phyloP scores from a whole-genome alignment of 148 eudicot species.

The Linanthus parryae region DNA sequence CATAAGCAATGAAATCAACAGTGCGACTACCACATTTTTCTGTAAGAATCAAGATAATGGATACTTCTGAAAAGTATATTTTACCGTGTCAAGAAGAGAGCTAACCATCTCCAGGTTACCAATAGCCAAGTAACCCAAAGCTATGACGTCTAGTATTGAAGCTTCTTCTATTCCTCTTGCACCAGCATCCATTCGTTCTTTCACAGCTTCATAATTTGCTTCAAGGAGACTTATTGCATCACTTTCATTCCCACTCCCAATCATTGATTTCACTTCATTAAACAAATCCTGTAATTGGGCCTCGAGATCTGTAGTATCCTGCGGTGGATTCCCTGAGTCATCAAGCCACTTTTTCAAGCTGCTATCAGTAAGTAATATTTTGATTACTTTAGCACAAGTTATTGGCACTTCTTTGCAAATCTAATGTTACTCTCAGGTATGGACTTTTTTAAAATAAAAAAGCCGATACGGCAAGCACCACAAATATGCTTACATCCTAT shows the following conservation, averaged over 20 bases:
- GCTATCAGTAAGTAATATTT: constrained; percentile 17
- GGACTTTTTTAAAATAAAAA: background rate
- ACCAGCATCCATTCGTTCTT: constrained; percentile 63
- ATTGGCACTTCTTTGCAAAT: background rate
- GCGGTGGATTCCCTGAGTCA: constrained; percentile 28
- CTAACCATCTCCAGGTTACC: constrained; percentile 57
- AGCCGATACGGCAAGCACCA: background rate
- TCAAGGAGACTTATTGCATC: constrained; percentile 65
- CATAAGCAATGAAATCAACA: too few relatives aligned
- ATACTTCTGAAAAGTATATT: constrained; percentile 10
- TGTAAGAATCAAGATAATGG: too few relatives aligned
- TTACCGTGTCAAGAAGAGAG: constrained; percentile 54
- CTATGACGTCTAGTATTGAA: constrained; percentile 69
- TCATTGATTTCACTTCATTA: constrained; percentile 70
- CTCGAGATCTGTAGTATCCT: constrained; percentile 50
- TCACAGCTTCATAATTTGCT: constrained; percentile 75
- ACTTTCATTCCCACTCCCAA: constrained; percentile 49
- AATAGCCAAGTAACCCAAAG: constrained; percentile 65
- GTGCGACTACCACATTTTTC: too few relatives aligned
- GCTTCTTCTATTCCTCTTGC: constrained; percentile 70
- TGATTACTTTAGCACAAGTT: background rate
- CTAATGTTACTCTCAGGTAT: background rate
- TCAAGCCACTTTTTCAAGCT: constrained; percentile 40
- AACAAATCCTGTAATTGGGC: constrained; percentile 65
- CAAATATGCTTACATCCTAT: background rate